These are phyloP conservation scores for Stereum hirsutum DNA, from an alignment of 1,284 basidiomycete species.

Conservation along the genomic window DNA sequence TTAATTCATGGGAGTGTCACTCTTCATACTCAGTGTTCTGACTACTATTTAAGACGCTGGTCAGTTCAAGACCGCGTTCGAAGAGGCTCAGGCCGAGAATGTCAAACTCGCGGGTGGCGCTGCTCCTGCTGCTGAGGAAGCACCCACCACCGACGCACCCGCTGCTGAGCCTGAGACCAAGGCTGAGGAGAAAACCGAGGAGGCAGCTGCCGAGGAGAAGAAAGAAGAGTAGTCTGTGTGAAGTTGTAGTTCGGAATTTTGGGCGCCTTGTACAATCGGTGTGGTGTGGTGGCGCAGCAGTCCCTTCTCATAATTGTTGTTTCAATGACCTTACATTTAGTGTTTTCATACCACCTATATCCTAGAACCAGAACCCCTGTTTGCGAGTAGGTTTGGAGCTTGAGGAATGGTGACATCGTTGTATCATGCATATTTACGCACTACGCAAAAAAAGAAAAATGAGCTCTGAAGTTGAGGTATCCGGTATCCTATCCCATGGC, in stretches of 20 bases:
- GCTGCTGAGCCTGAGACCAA: constrained; percentile 16
- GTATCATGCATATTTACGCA: too few species aligned
- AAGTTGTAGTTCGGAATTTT: neutral
- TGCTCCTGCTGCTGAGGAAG: constrained; percentile 17
- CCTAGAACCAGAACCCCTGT: too few species aligned
- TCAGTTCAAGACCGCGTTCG: constrained; percentile 84
- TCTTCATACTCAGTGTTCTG: constrained; percentile 8
- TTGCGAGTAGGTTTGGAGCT: too few species aligned
- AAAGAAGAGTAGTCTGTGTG: constrained; percentile 1
- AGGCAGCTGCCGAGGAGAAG: constrained; percentile 21
- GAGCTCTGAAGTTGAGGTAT: too few species aligned
- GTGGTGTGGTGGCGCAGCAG: too few species aligned
- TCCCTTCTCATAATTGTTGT: too few species aligned
- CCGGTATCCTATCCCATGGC: too few species aligned
- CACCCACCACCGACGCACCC: constrained; percentile 17
- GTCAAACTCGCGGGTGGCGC: constrained; percentile 28
- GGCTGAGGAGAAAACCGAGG: constrained; percentile 14
- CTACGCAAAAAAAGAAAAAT: too few species aligned
- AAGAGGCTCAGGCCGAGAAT: constrained; percentile 75
- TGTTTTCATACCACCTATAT: constrained; percentile 3
- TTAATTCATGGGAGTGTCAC: neutral
- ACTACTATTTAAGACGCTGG: constrained; percentile 63
- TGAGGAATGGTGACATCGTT: too few species aligned
- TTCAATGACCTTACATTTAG: neutral
- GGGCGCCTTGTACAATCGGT: too few species aligned